Percentiles rank a stretch among this genome's conserved stretches.
phyloP scores from a whole-genome alignment of 257 asterid genomes.

The Penstemon newberryi region DNA sequence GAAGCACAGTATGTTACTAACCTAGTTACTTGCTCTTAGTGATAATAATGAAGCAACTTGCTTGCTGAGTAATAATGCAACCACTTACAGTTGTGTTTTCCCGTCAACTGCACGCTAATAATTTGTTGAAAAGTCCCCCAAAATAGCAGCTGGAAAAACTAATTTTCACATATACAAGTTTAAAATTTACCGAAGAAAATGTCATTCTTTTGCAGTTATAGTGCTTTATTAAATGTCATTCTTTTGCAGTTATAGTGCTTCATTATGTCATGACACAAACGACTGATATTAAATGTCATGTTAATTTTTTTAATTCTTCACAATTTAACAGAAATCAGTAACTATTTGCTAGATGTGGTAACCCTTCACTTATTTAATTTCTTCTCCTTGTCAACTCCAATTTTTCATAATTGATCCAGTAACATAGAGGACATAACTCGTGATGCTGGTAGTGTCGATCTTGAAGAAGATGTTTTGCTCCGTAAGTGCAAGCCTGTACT shows the following conservation, averaged over 20 bases:
- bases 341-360: not conserved
- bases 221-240: not conserved
- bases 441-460: constrained; percentile 88
- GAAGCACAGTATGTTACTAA: constrained; percentile 90
- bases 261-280: constrained; percentile 15
- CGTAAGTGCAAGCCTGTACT: constrained; percentile 55
- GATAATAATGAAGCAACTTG: constrained; percentile 18
- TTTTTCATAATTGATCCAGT: constrained; percentile 41
- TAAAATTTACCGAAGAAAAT: not conserved
- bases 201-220: no score
- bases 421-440: constrained; percentile 95
- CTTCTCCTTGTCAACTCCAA: constrained; percentile 25
- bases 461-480: constrained; percentile 69
- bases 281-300: constrained; percentile 5
- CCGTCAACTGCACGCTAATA: constrained; percentile 2
- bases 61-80: constrained; percentile 24
- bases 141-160: constrained; percentile 10
- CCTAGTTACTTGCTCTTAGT: constrained; percentile 25
- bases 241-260: constrained; percentile 9
- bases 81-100: constrained; percentile 15
- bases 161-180: constrained; percentile 18
- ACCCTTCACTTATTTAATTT: constrained; percentile 21
- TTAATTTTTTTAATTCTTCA: constrained; percentile 1
- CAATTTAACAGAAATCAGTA: not conserved
- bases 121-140: constrained; percentile 18